These are phyloP conservation scores for Pleoardoris graminearum DNA, from an alignment of 2,329 filamentous ascomycete genomes.

Conservation along the genomic window DNA sequence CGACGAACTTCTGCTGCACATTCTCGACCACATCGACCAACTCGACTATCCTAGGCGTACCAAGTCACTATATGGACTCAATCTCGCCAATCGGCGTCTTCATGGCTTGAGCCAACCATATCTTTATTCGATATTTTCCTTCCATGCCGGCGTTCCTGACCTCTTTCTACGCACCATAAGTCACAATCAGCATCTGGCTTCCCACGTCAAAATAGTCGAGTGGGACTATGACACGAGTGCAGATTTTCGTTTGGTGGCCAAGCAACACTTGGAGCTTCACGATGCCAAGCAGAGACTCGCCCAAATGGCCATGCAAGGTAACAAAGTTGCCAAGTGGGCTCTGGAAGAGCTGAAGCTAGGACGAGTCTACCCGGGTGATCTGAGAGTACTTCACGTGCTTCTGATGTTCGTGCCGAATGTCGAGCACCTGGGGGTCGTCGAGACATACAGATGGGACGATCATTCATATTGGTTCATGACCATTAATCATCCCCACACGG, in stretches of 20 bases:
- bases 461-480: slow-evolving; percentile 3
- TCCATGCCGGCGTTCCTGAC: background rate
- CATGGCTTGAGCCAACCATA: background rate
- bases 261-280: background rate
- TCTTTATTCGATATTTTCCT: slow-evolving; percentile 2
- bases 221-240: slow-evolving; percentile 2
- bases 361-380: background rate
- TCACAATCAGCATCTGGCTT: background rate
- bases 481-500: background rate
- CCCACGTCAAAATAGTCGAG: background rate
- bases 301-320: background rate
- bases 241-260: background rate
- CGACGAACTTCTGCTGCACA: slow-evolving; percentile 1
- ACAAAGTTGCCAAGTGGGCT: background rate
- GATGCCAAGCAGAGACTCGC: background rate
- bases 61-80: background rate
- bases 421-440: background rate
- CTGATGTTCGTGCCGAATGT: background rate
- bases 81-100: background rate
- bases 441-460: slow-evolving; percentile 6
- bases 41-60: background rate
- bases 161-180: background rate
- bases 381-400: background rate
- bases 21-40: background rate
- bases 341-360: background rate